Conservation (phyloP, 768 basidiomycete genomes). For the Cyclocybe aegerita region DNA sequence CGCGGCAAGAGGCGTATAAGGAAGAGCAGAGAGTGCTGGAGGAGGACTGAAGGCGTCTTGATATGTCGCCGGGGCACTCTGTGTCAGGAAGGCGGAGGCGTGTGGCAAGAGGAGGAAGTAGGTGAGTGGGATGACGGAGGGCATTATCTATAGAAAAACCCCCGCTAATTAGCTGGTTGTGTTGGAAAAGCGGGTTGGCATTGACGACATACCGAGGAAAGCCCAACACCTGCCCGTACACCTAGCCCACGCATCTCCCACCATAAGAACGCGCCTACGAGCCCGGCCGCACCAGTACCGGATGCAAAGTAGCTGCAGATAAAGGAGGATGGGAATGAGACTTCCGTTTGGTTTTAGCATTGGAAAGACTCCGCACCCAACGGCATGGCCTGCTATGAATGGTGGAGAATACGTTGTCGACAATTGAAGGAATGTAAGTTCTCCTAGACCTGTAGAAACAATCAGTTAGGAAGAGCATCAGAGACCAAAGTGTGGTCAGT, state of each 20-base stretch:
- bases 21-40: conserved; percentile 27
- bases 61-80: conserved; percentile 32
- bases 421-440: conserved; percentile 93
- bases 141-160: no score
- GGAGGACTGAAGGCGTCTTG: conserved; percentile 35
- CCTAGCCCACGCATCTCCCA: conserved; percentile 89
- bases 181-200: no score
- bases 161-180: no score
- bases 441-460: conserved; percentile 72
- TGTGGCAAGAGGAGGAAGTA: conserved; percentile 79
- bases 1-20: conserved; percentile 46
- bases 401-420: conserved; percentile 75
- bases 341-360: not conserved
- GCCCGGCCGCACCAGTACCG: conserved; percentile 92
- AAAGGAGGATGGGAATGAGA: not conserved
- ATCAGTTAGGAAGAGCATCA: conserved; percentile 3
- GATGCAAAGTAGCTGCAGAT: conserved; percentile 79
- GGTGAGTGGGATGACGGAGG: conserved; percentile 73
- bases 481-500: not conserved
- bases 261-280: conserved; percentile 92
- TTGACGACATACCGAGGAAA: conserved; percentile 65
- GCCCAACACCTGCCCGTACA: conserved; percentile 77
- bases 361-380: conserved; percentile 55
- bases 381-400: conserved; percentile 71
- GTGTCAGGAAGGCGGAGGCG: conserved; percentile 46